Evolutionary conservation across 208 protist genomes (phyloP), one percentile per base, ranked within the genome.

Genomic region (Trypanosoma boissoni): DNA sequence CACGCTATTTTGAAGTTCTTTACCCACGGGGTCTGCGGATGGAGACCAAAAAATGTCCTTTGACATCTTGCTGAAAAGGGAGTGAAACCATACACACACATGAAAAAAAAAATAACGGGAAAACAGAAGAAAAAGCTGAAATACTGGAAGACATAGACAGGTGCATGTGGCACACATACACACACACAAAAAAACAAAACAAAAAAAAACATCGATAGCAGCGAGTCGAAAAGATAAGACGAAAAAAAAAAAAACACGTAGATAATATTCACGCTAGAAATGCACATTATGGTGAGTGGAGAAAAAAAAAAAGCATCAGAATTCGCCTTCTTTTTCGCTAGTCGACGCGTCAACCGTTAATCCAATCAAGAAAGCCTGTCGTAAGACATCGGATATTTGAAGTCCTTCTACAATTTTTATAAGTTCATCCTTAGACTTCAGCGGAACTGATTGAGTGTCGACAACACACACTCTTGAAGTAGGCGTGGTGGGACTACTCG

Each of bases 291-390:
- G 34, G 12, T 16, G 8, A 39, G 12, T 14, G 51, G 27, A 53
- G 4, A 53, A 44, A 53, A 26, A 52, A 9, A 29, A 53, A 32
- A 3, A 32, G 24, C 9, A 42, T 18, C 6, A 32, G 8, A 4
- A 53, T 14, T 2, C 27, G 1, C 37, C 23, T 44, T 51, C 21
- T 23, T 39, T 26, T 52, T 12, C 20, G 18, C 29, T 16, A 31
- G 37, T 34, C 23, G 53, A 52, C 14, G 10, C 50, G 8, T 41
- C 26, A 32, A 23, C 46, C 29, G 67, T 68, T 20, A 80, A 63
- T 18, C 74, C 74, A 71, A 83, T 79, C 29, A 64, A 58, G 27
- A 83, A 64, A 31, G 77, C 72, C 21, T 71, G 61, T 2, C 68
- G 53, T 9, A 83, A 44, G 26, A 50, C 45, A 44, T 45, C 41